Evolutionary conservation across 116 monocot genomes (phyloP), one percentile per base, ranked within the genome.

Genomic region (Dioscorea cayenensis): DNA sequence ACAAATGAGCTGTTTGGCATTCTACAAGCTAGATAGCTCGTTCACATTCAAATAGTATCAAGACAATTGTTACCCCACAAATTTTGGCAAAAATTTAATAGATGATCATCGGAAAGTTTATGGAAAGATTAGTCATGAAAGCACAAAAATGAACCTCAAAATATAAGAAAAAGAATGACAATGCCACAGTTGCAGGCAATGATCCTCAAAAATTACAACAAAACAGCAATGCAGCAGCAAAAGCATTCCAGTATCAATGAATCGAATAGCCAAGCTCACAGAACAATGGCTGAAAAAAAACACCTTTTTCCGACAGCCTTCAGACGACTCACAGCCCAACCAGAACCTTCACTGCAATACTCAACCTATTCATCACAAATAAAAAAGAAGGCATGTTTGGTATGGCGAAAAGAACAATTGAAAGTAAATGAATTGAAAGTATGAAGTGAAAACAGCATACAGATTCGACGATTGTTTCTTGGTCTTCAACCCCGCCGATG

Each of bases 201-300:
- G 4, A 32, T 32, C 32, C 32, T 32, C 32, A 32, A 32, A 32
- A 32, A 32, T 32, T 32, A 32, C 32, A 32, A 4, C 32, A 8
- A 25, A 63, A 43, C 43, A 43, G 12, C 43, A 43, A 6, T 10
- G 43, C 12, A 43, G 43, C 7, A 43, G 43, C 1, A 9, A 43
- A 43, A 43, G 12, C 43, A 10, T 12, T 43, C 43, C 11, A 43
- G 5, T 6, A 43, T 43, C 43, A 43, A 10, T 43, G 32, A 32
- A 43, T 43, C 7, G 3, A 63, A 23, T 28, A 8, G 10, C 63
- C 65, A 65, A 14, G 65, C 65, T 81, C 52, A 84, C 5, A 82
- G 21, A 59, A 83, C 90, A 52, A 82, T 48, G 14, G 94, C 86
- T 3, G 84, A 94, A 50, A 83, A 80, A 64, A 79, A 88, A 32